Evolutionary conservation across 805 yeast genomes (phyloP), one percentile per base, ranked within the genome.

Genomic region (Candida oleophila): DNA sequence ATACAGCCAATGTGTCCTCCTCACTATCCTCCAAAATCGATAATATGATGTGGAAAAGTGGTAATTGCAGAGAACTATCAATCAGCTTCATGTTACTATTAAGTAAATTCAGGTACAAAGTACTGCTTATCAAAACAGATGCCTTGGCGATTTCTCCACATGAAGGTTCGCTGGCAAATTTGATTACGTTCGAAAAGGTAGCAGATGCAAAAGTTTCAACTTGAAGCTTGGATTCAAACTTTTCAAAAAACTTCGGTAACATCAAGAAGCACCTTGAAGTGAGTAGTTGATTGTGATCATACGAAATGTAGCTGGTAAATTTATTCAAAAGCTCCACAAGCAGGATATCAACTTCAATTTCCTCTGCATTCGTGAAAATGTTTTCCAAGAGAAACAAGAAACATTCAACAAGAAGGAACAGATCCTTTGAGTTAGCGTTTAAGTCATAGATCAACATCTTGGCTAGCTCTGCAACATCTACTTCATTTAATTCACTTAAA

Each of bases 1-100:
- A 64, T 41, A 86, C 73, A 1, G 90, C 79, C 32, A 87, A 81
- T 0, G 96, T 78, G 56, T 91, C 98, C 40, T 89, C 96, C 39
- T 82, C 87, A 0, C 94, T 78, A 1, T 80, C 85, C 1, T 74
- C 77, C 2, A 77, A 58, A 8, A 92, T 62, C 2, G 74, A 61
- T 2, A 61, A 56, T 9, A 83, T 73, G 0, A 80, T 51, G 1
- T 56, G 53, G 52, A 73, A 59, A n/a, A 71, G 56, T 8, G 64
- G 61, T 1, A 65, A 54, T 55, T 77, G 77, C 3, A 57, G 39
- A 7, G 39, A 9, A 4, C 43, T 3, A 41, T 22, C 30, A 11
- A 25, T 25, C 11, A 25, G 9, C 11, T 25, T 25, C 9, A 25
- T 25, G 30, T 25, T 25, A 7, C 30, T 25, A 8, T 28, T 22